Conservation (phyloP, 2,329 filamentous ascomycete species). For the Fusarium falciforme region DNA sequence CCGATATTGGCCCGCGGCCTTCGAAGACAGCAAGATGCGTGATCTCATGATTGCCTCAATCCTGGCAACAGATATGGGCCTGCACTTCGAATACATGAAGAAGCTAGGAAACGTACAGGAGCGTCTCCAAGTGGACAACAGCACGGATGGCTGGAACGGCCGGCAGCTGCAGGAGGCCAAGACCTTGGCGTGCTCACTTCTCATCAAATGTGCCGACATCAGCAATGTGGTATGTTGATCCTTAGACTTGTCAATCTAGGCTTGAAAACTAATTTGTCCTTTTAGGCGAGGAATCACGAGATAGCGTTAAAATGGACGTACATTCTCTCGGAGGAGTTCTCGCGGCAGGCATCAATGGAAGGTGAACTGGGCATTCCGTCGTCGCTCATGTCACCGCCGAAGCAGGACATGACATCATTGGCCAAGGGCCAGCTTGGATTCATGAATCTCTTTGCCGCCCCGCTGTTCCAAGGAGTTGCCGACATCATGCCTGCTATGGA, state of each 20-base stretch:
- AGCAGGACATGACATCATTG: constrained; percentile 84
- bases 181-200: constrained; percentile 84
- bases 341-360: constrained; percentile 93
- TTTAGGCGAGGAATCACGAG: constrained; percentile 83
- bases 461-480: constrained; percentile 88
- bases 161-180: constrained; percentile 81
- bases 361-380: constrained; percentile 86
- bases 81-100: constrained; percentile 97
- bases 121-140: constrained; percentile 75
- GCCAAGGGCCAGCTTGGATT: constrained; percentile 92
- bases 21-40: constrained; percentile 82
- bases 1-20: constrained; percentile 88
- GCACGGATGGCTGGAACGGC: constrained; percentile 79
- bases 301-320: constrained; percentile 90
- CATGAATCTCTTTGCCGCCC: constrained; percentile 95
- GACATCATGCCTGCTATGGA: constrained; percentile 87
- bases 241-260: background rate
- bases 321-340: constrained; percentile 95
- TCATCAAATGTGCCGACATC: constrained; percentile 99
- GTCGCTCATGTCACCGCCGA: constrained; percentile 85
- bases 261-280: constrained; percentile 38
- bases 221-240: constrained; percentile 86
- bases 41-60: constrained; percentile 98
- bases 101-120: constrained; percentile 84
- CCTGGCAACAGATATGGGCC: constrained; percentile 94